Conservation (phyloP, 1,284 basidiomycete genomes). For the Ustanciosporium gigantosporum region DNA sequence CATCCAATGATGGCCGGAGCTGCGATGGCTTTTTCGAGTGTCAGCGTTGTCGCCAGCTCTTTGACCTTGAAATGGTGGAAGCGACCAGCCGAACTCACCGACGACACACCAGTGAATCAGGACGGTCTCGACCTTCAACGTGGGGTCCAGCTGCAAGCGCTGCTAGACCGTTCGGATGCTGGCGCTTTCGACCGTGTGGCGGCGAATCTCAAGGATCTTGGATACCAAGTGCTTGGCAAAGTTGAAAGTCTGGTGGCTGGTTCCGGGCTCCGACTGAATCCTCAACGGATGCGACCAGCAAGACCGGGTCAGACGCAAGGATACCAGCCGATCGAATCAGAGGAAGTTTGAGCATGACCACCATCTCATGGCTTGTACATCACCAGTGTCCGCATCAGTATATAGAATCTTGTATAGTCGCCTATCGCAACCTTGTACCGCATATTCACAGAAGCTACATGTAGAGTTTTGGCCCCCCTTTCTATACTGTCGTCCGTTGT, state of each 20-base stretch:
- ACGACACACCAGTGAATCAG: neutral
- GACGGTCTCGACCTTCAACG: neutral
- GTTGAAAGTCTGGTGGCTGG: constrained; percentile 11
- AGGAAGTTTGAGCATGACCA: too few relatives aligned
- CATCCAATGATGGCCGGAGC: constrained; percentile 98
- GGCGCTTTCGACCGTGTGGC: constrained; percentile 28
- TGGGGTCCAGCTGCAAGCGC: constrained; percentile 14
- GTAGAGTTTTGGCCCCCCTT: too few relatives aligned
- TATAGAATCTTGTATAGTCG: too few relatives aligned
- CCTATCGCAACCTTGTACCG: neutral
- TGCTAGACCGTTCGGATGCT: constrained; percentile 25
- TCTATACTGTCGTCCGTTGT: too few relatives aligned
- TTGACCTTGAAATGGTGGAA: constrained; percentile 72
- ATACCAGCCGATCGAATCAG: constrained; percentile 28
- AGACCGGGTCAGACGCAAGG: constrained; percentile 4
- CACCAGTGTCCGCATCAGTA: too few relatives aligned
- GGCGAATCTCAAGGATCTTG: constrained; percentile 34
- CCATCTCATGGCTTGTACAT: too few relatives aligned
- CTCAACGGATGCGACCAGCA: neutral
- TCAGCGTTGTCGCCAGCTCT: constrained; percentile 90
- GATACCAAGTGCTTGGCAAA: constrained; percentile 35
- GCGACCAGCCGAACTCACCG: constrained; percentile 38
- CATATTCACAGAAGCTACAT: neutral
- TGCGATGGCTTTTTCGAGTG: constrained; percentile 96
- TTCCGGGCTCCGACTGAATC: constrained; percentile 8